Evolutionary conservation across 192 early-diverging fungal species (phyloP), one percentile per base, ranked within the genome.

Genomic region (Dissophora globulifera): DNA sequence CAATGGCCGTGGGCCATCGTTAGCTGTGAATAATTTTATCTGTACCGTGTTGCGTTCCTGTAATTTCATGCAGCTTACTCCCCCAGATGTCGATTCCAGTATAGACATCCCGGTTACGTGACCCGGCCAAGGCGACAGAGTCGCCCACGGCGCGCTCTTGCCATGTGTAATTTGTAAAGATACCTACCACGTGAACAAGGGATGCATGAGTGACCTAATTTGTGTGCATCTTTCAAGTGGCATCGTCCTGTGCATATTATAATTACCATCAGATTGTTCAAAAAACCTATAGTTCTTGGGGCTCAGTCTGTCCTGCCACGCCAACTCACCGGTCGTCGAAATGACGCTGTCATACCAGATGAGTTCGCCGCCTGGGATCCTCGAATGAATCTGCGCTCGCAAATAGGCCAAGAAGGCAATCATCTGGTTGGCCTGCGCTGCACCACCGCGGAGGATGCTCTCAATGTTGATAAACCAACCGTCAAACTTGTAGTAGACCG

Each of bases 51-150:
- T n/a, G n/a, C n/a, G n/a, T n/a, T n/a, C n/a, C n/a, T n/a, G n/a
- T n/a, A n/a, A n/a, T n/a, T n/a, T n/a, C n/a, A n/a, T n/a, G n/a
- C n/a, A n/a, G 62, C 76, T 76, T 79, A 22, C 90, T 58, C 0
- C 90, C 90, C 86, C 86, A 91, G 35, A 90, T 84, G 68, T 91
- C 90, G 11, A 84, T 89, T 1, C 90, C 90, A 29, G 82, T 83
- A 48, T 79, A 90, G 5, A 91, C 79, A 53, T 88, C 79, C 13
- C 78, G 22, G 13, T 71, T 66, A 4, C 78, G 60, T 2, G 62
- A 30, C 15, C 75, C 67, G 10, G 87, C 88, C 9, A 54, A 23
- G 12, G 48, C 32, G 7, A 74, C 59, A 17, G 83, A 72, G 31
- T 57, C 52, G 19, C 58, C 50, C 1, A 85, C 81, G 38, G 57